Percentiles rank a stretch among this genome's conserved stretches.
Conservation (phyloP, 306 rosid genomes). For the Rubus parviflorus region DNA sequence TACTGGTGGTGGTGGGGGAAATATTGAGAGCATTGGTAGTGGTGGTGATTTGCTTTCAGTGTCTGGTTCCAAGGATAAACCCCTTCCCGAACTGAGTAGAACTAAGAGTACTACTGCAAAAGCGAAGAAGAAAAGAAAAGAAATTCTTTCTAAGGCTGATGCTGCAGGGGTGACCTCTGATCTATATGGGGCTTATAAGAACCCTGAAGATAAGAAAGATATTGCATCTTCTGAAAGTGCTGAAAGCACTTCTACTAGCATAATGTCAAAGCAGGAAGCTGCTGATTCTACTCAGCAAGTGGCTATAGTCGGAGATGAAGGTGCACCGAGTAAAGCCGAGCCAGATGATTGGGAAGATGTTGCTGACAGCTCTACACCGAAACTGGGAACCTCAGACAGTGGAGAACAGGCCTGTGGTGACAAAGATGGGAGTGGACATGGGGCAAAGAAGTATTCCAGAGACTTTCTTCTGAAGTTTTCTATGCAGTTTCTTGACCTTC, state of each 20-base stretch:
- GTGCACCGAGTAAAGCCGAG: constrained; percentile 53
- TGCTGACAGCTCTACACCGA: constrained; percentile 73
- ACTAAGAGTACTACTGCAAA: constrained; percentile 40
- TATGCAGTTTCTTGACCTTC: constrained; percentile 60
- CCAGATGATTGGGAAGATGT: constrained; percentile 99
- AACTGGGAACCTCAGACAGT: constrained; percentile 51
- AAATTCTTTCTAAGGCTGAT: constrained; percentile 80
- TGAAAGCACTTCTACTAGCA: constrained; percentile 42
- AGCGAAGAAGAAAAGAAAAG: constrained; percentile 60
- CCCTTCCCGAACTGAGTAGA: constrained; percentile 50
- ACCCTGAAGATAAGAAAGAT: constrained; percentile 88
- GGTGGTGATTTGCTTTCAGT: constrained; percentile 33
- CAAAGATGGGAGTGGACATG: constrained; percentile 46
- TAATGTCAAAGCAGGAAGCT: constrained; percentile 42
- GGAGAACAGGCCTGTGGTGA: constrained; percentile 31
- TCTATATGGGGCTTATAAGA: constrained; percentile 92
- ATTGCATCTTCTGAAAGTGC: constrained; percentile 35
- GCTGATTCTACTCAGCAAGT: constrained; percentile 40
- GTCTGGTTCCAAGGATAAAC: constrained; percentile 52
- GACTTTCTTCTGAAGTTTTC: constrained; percentile 83
- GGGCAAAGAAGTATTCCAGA: constrained; percentile 67
- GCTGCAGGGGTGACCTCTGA: constrained; percentile 93
- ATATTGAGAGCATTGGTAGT: constrained; percentile 36
- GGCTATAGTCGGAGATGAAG: constrained; percentile 31
- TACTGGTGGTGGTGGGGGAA: constrained; percentile 40